Evolutionary conservation across 805 yeast genomes (phyloP), one percentile per base, ranked within the genome.

Genomic region (Myxozyma kluyveri): DNA sequence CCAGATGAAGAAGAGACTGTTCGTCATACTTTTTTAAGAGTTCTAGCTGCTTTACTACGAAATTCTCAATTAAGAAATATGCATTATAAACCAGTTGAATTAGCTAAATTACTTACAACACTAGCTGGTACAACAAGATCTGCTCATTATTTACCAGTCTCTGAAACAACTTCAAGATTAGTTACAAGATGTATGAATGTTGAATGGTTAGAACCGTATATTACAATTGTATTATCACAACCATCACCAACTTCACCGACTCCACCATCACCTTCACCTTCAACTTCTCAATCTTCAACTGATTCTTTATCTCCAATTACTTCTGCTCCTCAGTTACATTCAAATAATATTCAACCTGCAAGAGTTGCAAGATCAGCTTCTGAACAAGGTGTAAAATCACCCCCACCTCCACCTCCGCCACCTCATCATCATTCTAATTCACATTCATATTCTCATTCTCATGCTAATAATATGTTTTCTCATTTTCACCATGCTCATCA

Each of bases 1-100:
- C 79, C 89, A 21, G 73, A 68, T 47, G 76, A 74, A 10, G 79
- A 78, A 19, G 84, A 77, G 51, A 69, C 76, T 7, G 69, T 82
- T 37, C 79, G 86, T 49, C 83, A 83, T 63, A 80, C 88, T 9
- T 88, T 84, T 62, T 69, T 90, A 38, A 75, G 93, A 50, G 88
- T 89, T 2, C 61, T 91, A 27, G 75, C 80, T 57, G 95, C 95
- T 1, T 68, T 90, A 62, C 67, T 90, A 29, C 72, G 77, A 52
- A 81, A 81, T 60, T 77, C 91, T 0, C 86, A 84, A 61, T 69
- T 88, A 48, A 65, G 75, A 12, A 67, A 68, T 1, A 77, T 80
- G 1, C 72, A 73, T 6, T 87, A 88, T 67, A 84, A 86, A 61
- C 72, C 70, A 18, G 74, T 71, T 0, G 84, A 80, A 46, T 62